phyloP scores from a whole-genome alignment of 768 basidiomycete species.

The Tylopilus sp. region DNA sequence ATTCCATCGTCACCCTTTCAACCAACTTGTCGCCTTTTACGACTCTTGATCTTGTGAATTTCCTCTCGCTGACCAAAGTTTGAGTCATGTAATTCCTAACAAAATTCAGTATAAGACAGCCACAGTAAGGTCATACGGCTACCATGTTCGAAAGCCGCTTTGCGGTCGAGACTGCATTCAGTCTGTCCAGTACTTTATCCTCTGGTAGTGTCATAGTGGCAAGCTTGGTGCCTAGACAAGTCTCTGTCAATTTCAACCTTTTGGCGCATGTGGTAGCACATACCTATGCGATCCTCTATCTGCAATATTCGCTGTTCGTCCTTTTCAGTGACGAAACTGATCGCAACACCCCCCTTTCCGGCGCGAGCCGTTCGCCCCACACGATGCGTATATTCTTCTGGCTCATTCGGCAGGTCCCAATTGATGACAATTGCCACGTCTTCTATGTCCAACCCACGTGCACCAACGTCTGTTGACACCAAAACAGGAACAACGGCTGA shows the following conservation, averaged over 20 bases:
- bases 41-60: slow-evolving; percentile 64
- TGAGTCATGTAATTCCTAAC: slow-evolving; percentile 79
- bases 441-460: slow-evolving; percentile 92
- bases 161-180: slow-evolving; percentile 89
- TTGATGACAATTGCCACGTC: slow-evolving; percentile 96
- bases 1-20: neutral
- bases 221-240: slow-evolving; percentile 62
- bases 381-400: slow-evolving; percentile 95
- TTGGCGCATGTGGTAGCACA: slow-evolving; percentile 29
- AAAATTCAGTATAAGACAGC: slow-evolving; percentile 3
- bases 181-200: slow-evolving; percentile 71
- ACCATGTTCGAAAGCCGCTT: slow-evolving; percentile 95
- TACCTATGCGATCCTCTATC: slow-evolving; percentile 87
- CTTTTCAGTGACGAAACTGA: slow-evolving; percentile 93
- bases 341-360: slow-evolving; percentile 82
- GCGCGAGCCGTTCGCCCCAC: slow-evolving; percentile 92
- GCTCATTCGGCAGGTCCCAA: slow-evolving; percentile 89
- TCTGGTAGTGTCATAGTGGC: slow-evolving; percentile 76
- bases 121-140: neutral
- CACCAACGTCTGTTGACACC: slow-evolving; percentile 93
- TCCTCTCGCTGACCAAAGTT: slow-evolving; percentile 88
- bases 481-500: slow-evolving; percentile 85
- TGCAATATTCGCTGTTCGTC: slow-evolving; percentile 81
- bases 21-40: slow-evolving; percentile 19
- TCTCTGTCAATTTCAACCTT: neutral